Evolutionary conservation across 768 basidiomycete genomes (phyloP).

Genomic region (Auriscalpium microsporum): DNA sequence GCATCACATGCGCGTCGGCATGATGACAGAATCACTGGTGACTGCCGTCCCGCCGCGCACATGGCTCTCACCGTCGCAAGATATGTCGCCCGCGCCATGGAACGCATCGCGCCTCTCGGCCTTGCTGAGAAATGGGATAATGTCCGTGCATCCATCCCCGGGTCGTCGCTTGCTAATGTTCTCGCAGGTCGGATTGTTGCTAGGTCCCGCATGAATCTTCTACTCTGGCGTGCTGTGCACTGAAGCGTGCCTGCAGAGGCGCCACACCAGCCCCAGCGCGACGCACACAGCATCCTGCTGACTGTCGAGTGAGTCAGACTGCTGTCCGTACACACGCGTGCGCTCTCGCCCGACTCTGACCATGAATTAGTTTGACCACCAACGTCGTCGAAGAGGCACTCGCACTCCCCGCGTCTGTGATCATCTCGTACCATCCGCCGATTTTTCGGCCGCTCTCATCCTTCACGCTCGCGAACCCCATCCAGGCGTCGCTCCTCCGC

Average conservation of each 20-base stretch:
- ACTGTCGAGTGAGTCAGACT: conserved; percentile 32
- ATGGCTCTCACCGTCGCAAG: conserved; percentile 27
- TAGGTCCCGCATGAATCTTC: conserved; percentile 19
- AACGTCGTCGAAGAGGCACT: conserved; percentile 65
- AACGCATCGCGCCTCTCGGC: conserved; percentile 75
- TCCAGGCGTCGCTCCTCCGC: conserved; percentile 72
- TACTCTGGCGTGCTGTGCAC: not conserved
- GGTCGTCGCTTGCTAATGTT: conserved; percentile 12
- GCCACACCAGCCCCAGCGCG: conserved; percentile 22
- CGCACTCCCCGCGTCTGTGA: conserved; percentile 47
- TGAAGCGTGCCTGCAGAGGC: conserved; percentile 22
- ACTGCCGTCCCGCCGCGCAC: not conserved
- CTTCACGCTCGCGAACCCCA: conserved; percentile 65
- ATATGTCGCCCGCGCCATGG: conserved; percentile 60
- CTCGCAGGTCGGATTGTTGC: conserved; percentile 22
- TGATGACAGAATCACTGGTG: too few relatives aligned
- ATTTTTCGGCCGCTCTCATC: conserved; percentile 72
- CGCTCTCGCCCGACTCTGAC: not conserved
- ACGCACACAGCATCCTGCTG: conserved; percentile 27
- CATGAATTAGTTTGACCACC: conserved; percentile 52
- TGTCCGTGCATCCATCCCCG: conserved; percentile 30
- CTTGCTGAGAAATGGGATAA: conserved; percentile 94
- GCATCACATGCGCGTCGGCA: not conserved
- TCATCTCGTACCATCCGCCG: conserved; percentile 80
- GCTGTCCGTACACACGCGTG: too few relatives aligned